Conservation (phyloP, 257 asterid species). For the Marsdenia floribunda region DNA sequence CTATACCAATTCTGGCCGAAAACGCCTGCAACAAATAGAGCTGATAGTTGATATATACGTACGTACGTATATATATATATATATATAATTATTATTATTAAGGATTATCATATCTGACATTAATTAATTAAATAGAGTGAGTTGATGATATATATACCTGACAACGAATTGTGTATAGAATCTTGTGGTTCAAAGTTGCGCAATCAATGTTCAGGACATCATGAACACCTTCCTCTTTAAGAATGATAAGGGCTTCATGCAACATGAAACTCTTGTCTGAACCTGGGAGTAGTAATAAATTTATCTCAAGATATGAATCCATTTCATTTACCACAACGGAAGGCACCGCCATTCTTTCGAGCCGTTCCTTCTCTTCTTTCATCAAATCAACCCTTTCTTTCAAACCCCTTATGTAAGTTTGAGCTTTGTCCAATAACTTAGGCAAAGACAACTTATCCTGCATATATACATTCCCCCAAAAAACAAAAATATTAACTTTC, state of each 20-base stretch:
- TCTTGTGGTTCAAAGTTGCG: not conserved
- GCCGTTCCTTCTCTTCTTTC: constrained; percentile 4
- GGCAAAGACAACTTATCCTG: constrained; percentile 10
- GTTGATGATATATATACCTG: constrained; percentile 1
- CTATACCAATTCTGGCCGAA: no score
- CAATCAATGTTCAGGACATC: constrained; percentile 3
- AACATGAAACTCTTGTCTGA: constrained; percentile 5
- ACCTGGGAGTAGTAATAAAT: not conserved
- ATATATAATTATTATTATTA: no score
- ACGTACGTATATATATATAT: no score
- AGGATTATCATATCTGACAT: no score
- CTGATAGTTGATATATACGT: no score
- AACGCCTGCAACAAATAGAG: no score
- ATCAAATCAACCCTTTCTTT: constrained; percentile 14
- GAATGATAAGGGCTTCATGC: constrained; percentile 8
- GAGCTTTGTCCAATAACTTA: constrained; percentile 9
- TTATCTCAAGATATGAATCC: constrained; percentile 17
- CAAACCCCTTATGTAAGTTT: not conserved
- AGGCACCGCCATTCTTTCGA: not conserved
- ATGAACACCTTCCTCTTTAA: constrained; percentile 18
- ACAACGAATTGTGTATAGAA: constrained; percentile 3
- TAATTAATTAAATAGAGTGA: no score
- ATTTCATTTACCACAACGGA: constrained; percentile 5
- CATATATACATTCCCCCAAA: not conserved
- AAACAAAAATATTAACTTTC: no score